A percentile compares a stretch with the other conserved stretches of the same genome.
Evolutionary conservation across 805 yeast species (phyloP).

Genomic region (Schwanniomyces pseudopolymorphus): DNA sequence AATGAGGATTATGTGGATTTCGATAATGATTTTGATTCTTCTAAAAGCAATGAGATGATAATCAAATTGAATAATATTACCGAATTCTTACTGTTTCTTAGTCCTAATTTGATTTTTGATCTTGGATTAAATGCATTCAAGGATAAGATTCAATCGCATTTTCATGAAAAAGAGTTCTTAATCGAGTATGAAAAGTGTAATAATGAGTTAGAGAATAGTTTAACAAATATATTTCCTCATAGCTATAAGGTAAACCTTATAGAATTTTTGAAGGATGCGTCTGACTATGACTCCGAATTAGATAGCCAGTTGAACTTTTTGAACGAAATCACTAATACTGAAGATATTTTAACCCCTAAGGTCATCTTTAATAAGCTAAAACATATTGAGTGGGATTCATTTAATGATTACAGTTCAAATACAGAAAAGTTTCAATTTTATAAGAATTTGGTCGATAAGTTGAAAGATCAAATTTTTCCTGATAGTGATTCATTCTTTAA

Average conservation of each 20-base stretch:
- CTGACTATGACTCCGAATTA: slow-evolving; percentile 15
- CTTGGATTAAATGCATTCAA: slow-evolving; percentile 24
- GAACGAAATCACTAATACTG: slow-evolving; percentile 33
- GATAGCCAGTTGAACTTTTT: slow-evolving; percentile 35
- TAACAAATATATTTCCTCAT: slow-evolving; percentile 29
- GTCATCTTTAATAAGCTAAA: slow-evolving; percentile 20
- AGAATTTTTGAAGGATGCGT: slow-evolving; percentile 31
- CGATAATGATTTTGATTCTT: slow-evolving; percentile 30
- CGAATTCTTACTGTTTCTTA: slow-evolving; percentile 38
- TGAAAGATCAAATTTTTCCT: slow-evolving; percentile 8
- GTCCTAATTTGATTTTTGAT: slow-evolving; percentile 41
- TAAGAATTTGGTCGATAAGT: slow-evolving; percentile 13
- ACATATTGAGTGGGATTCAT: slow-evolving; percentile 35
- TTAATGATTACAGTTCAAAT: slow-evolving; percentile 13
- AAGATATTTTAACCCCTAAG: slow-evolving; percentile 27
- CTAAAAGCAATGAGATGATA: slow-evolving; percentile 29
- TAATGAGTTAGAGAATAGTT: slow-evolving; percentile 16
- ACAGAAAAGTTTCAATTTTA: slow-evolving; percentile 20
- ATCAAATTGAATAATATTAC: slow-evolving; percentile 27
- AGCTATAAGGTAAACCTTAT: slow-evolving; percentile 30
- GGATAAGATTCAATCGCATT: slow-evolving; percentile 7
- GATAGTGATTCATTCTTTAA: slow-evolving; percentile 23
- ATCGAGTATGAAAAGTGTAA: slow-evolving; percentile 10
- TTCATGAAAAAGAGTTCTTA: not conserved
- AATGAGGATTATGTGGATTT: slow-evolving; percentile 36